A percentile compares a stretch with the other conserved stretches of the same genome.
Evolutionary conservation across 2,329 filamentous ascomycete genomes (phyloP).

Genomic region (Periconia sp.): DNA sequence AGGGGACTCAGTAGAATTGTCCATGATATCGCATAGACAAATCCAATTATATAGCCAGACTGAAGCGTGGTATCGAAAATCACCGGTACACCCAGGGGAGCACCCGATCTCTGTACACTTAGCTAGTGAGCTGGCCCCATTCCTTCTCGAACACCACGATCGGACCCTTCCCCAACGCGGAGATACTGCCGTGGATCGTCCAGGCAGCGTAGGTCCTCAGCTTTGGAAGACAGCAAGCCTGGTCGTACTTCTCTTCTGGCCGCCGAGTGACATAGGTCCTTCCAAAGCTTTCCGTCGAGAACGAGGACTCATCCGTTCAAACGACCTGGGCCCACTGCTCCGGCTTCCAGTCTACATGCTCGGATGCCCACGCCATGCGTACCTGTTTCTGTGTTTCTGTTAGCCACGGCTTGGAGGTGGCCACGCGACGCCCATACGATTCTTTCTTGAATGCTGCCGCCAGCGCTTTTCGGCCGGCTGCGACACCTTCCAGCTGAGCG

Average conservation of each 20-base stretch:
- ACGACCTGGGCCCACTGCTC: conserved; percentile 11
- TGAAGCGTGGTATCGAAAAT: no score
- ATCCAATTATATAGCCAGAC: no score
- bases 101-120: conserved; percentile 7
- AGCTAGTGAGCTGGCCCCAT: conserved; percentile 9
- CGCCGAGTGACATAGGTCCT: conserved; percentile 12
- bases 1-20: no score
- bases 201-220: conserved; percentile 13
- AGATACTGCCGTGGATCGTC: conserved; percentile 14
- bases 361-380: conserved; percentile 9
- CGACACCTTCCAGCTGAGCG: conserved; percentile 11
- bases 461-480: conserved; percentile 9
- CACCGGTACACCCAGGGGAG: conserved; percentile 10
- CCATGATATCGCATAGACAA: no score
- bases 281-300: conserved; percentile 9
- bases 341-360: conserved; percentile 8
- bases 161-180: conserved; percentile 10
- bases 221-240: conserved; percentile 14
- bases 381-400: conserved; percentile 10
- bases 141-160: conserved; percentile 12
- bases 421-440: conserved; percentile 6
- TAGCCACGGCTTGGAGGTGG: conserved; percentile 14
- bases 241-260: conserved; percentile 14
- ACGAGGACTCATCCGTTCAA: conserved; percentile 14
- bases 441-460: conserved; percentile 13